Evolutionary conservation across 164 flowering plant genomes (phyloP), one percentile per base, ranked within the genome.

Genomic region (Vitis amurensis): DNA sequence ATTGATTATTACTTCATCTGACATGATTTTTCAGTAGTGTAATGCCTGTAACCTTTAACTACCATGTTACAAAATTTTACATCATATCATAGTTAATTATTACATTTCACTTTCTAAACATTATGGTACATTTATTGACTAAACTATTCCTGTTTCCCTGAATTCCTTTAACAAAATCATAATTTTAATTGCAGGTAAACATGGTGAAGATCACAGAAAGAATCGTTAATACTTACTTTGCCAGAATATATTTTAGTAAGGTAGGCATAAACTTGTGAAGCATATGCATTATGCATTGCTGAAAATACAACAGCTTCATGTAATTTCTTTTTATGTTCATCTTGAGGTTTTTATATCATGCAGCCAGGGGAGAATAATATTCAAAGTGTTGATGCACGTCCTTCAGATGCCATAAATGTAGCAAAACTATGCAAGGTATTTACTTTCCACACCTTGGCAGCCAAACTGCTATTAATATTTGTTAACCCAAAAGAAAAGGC

Each of bases 331-430:
- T 37, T 50, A 15, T 14, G 13, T n/a, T 73, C 61, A 59, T 47
- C 11, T 67, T 58, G 59, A 68, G 4, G 37, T 16, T 68, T n/a
- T 56, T 63, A 31, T 59, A 55, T 63, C 77, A 55, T 82, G 76
- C 83, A 92, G 98, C 83, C 82, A 68, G 98, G 91, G 69, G 82
- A 83, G 66, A 77, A 72, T 62, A 79, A 79, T 49, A 61, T 76
- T 69, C 62, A 88, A 14, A 84, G 81, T 76, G 82, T 90, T 67
- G 98, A 92, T 81, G 87, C 85, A 56, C 90, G 94, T 12, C 94
- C 96, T n/a, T 90, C 98, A 55, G 98, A 92, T 86, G 96, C 98
- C 75, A 88, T 92, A 64, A 92, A 88, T 81, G 79, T 92, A 37
- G 98, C 98, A 57, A 74, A 44, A 57, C 82, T 88, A 83, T 89